Conservation (phyloP, 2,329 filamentous ascomycete genomes). For the Aspergillus candidus region DNA sequence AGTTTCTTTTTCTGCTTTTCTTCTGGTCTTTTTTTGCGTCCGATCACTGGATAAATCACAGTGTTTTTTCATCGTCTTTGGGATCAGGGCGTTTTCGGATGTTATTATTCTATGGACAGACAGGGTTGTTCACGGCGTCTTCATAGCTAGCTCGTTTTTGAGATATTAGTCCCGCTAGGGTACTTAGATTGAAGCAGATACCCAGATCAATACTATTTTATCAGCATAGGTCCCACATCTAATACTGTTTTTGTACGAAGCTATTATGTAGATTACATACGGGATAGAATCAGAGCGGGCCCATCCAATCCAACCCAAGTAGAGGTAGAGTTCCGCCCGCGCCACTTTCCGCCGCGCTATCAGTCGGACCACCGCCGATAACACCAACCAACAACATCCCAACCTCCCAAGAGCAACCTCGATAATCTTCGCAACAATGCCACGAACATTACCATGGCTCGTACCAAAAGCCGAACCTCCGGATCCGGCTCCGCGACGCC, state of each 20-base stretch:
- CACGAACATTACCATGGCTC: constrained; percentile 23
- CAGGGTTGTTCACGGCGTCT: background rate
- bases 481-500: background rate
- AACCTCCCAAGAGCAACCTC: no score
- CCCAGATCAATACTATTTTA: constrained; percentile 3
- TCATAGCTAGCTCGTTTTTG: background rate
- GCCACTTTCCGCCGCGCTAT: no score
- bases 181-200: constrained; percentile 5
- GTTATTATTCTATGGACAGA: background rate
- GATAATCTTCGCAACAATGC: constrained; percentile 9
- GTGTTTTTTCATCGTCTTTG: constrained; percentile 2
- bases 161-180: no score
- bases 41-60: background rate
- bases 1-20: constrained; percentile 3
- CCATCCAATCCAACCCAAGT: no score
- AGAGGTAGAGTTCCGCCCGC: no score
- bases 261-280: no score
- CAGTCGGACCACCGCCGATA: no score
- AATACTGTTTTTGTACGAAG: no score
- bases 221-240: no score
- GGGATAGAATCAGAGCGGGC: no score
- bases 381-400: no score
- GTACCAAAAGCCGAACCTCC: constrained; percentile 5
- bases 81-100: constrained; percentile 8
- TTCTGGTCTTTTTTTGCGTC: background rate